Evolutionary conservation across 2,329 filamentous ascomycete genomes (phyloP).

Genomic region (Colletotrichum shisoi): DNA sequence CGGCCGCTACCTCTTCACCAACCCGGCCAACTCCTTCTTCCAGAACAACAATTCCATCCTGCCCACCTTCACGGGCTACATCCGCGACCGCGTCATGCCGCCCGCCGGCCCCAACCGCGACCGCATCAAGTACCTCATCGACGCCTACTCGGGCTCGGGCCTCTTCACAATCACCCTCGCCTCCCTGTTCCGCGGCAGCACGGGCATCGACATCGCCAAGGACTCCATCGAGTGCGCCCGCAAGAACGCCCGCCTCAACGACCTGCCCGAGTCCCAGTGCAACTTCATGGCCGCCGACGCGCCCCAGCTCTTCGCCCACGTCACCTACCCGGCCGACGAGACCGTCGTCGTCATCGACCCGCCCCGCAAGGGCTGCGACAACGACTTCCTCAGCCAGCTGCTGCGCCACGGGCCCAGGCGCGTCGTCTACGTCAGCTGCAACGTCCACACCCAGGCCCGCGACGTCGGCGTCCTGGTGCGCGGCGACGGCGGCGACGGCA

Average conservation of each 20-base stretch:
- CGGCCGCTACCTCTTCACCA: constrained; percentile 83
- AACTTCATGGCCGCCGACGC: constrained; percentile 92
- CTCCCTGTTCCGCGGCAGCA: constrained; percentile 79
- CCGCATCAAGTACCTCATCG: constrained; percentile 84
- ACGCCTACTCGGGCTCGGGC: constrained; percentile 96
- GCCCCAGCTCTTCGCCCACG: constrained; percentile 77
- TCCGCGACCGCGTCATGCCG: constrained; percentile 79
- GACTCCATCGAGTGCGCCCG: constrained; percentile 81
- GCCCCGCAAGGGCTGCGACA: constrained; percentile 93
- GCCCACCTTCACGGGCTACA: constrained; percentile 82
- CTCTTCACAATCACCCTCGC: constrained; percentile 97
- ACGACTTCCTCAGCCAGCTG: constrained; percentile 81
- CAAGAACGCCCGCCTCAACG: constrained; percentile 80
- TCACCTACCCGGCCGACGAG: constrained; percentile 76
- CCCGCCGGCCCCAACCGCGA: constrained; percentile 47
- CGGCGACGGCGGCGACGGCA: constrained; percentile 55
- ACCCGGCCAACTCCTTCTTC: constrained; percentile 94
- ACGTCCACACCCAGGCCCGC: constrained; percentile 95
- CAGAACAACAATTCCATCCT: constrained; percentile 99
- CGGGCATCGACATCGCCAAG: constrained; percentile 88
- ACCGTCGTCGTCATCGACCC: constrained; percentile 96
- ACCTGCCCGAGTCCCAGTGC: constrained; percentile 71
- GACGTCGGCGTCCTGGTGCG: constrained; percentile 89
- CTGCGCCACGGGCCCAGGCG: constrained; percentile 78
- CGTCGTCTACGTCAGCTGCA: constrained; percentile 94